A percentile compares a stretch with the other conserved stretches of the same genome.
Conservation (phyloP, 306 rosid species). For the Acmispon strigosus region DNA sequence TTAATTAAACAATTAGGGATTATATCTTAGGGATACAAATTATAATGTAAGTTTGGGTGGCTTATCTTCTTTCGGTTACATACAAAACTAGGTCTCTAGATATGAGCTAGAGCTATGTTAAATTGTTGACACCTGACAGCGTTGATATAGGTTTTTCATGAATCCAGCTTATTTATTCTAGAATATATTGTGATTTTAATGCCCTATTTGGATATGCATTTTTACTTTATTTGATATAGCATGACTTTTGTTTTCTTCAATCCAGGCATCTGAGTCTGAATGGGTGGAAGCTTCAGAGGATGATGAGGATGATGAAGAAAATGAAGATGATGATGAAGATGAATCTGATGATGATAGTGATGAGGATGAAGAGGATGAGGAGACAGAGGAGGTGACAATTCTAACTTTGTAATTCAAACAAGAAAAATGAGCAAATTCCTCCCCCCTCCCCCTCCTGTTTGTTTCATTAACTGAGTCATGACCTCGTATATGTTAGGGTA, state of each 20-base stretch:
- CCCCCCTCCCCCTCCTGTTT: neutral
- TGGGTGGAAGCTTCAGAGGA: conserved; percentile 94
- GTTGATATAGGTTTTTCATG: conserved; percentile 1
- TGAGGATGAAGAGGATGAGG: conserved; percentile 53
- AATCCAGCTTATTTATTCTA: conserved; percentile 11
- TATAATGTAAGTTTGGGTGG: neutral
- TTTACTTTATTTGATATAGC: conserved; percentile 13
- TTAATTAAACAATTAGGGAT: neutral
- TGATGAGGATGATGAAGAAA: conserved; percentile 53
- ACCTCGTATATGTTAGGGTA: neutral
- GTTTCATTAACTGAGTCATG: neutral
- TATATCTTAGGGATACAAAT: neutral
- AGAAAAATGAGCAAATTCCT: neutral
- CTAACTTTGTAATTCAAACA: conserved; percentile 17
- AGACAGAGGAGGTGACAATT: conserved; percentile 43
- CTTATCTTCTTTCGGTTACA: neutral
- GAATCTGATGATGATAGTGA: conserved; percentile 38
- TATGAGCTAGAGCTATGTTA: conserved; percentile 6
- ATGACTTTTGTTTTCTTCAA: conserved; percentile 24
- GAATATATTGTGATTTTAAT: conserved; percentile 17
- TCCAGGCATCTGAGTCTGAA: conserved; percentile 82
- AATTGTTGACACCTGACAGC: neutral
- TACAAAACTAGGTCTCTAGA: neutral
- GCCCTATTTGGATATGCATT: neutral
- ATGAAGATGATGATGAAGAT: conserved; percentile 45